Conservation (phyloP, 228 moss, liverwort and hornwort species). For the Sphagnum magellanicum region DNA sequence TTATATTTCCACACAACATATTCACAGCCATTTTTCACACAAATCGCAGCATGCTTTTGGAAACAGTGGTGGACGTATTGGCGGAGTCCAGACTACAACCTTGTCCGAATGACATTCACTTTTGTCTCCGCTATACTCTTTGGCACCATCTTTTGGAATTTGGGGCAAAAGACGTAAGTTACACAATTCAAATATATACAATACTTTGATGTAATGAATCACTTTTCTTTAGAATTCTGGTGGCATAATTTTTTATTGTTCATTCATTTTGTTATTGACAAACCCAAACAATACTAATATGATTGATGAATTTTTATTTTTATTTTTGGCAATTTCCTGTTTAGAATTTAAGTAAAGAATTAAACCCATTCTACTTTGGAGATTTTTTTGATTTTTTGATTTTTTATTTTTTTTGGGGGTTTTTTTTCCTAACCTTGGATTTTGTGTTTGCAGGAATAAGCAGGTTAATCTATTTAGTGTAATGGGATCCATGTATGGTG, state of each 20-base stretch:
- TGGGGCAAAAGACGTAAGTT: constrained; percentile 19
- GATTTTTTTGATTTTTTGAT: no score
- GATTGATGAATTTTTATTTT: no score
- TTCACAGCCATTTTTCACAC: constrained; percentile 14
- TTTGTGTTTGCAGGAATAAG: constrained; percentile 8
- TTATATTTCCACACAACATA: constrained; percentile 17
- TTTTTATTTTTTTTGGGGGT: no score
- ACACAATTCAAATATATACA: not conserved
- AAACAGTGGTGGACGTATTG: constrained; percentile 30
- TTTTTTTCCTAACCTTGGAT: no score
- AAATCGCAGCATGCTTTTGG: constrained; percentile 23
- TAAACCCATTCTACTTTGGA: no score
- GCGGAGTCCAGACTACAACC: constrained; percentile 26
- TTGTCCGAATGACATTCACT: constrained; percentile 13
- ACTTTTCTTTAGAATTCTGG: no score
- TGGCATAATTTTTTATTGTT: not conserved
- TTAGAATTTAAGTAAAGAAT: no score
- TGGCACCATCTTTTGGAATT: constrained; percentile 25
- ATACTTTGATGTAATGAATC: no score
- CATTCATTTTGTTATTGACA: not conserved
- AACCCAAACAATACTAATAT: no score
- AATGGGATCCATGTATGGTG: constrained; percentile 17
- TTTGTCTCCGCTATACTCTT: constrained; percentile 1
- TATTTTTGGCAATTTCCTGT: no score
- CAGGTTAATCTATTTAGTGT: constrained; percentile 20